Evolutionary conservation across 2,329 filamentous ascomycete genomes (phyloP), one percentile per base, ranked within the genome.

Genomic region (Aspergillus sp.): DNA sequence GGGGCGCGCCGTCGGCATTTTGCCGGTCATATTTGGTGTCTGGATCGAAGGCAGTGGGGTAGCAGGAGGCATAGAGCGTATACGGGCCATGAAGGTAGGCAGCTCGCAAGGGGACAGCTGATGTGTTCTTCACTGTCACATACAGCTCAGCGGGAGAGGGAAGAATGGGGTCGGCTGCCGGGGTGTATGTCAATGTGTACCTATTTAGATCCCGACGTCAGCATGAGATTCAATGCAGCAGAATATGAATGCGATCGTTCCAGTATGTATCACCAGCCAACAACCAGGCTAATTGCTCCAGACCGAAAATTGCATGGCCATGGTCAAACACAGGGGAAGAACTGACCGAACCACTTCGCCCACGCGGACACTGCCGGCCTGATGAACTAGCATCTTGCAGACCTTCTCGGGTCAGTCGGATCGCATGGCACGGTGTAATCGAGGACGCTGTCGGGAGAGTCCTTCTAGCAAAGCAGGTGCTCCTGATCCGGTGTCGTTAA

Each of bases 81-180:
- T 98, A 98, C 1, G 91, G 91, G 0, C 91, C 91, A 62, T 95
- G 91, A 33, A 98, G 80, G 57, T 95, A 98, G 35, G 91, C 91
- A 33, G 91, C 91, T 52, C 91, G 84, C 24, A 96, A 69, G 11
- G 91, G 84, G 43, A 94, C 84, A 36, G 85, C 82, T 24, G 83
- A 91, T 7, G 84, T 88, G 60, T 98, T 98, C 57, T 84, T 89
- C 57, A 98, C 79, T 48, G 84, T 86, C 28, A 98, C 75, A 60
- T 85, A 76, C 24, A 98, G 75, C 48, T 78, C 72, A 43, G 81
- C 68, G 16, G 89, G 89, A 4, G 85, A 81, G 3, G 91, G 91
- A 3, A 94, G 72, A 53, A 95, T 93, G 46, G 85, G 85, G 61
- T 96, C 91, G 51, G 78, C 72, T 24, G 81, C 80, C 3, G 91